phyloP scores from a whole-genome alignment of 441 rosid genomes.

The Erodium texanum region DNA sequence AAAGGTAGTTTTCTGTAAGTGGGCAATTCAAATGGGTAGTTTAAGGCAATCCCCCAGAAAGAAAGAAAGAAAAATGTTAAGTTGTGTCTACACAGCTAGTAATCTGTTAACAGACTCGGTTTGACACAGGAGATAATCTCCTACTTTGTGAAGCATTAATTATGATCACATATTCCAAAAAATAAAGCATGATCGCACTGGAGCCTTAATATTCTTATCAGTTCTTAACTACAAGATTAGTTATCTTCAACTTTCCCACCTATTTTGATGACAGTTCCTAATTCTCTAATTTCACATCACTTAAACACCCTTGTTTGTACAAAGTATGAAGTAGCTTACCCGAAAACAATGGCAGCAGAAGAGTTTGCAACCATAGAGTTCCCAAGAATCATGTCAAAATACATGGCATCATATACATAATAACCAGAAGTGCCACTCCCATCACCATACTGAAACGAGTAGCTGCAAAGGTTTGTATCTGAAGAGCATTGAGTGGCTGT shows the following conservation, averaged over 20 bases:
- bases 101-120: not conserved
- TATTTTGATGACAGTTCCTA: no score
- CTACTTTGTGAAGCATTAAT: not conserved
- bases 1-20: no score
- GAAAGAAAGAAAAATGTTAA: no score
- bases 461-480: conserved; percentile 47
- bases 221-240: not conserved
- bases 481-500: conserved; percentile 42
- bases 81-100: no score
- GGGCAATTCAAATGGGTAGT: no score
- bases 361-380: conserved; percentile 43
- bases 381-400: conserved; percentile 49
- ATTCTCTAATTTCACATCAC: not conserved
- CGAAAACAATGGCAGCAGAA: conserved; percentile 48
- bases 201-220: not conserved
- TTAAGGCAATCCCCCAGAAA: no score
- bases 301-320: not conserved
- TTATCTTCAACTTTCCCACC: not conserved
- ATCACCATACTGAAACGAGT: conserved; percentile 68
- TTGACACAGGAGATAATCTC: not conserved
- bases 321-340: conserved; percentile 31
- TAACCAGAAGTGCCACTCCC: conserved; percentile 72
- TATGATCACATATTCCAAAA: not conserved
- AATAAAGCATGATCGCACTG: not conserved
- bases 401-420: conserved; percentile 45